A percentile compares a stretch with the other conserved stretches of the same genome.
These are phyloP conservation scores for Tetracladium maxilliforme DNA, from an alignment of 2,329 filamentous ascomycete species.

Conservation along the genomic window DNA sequence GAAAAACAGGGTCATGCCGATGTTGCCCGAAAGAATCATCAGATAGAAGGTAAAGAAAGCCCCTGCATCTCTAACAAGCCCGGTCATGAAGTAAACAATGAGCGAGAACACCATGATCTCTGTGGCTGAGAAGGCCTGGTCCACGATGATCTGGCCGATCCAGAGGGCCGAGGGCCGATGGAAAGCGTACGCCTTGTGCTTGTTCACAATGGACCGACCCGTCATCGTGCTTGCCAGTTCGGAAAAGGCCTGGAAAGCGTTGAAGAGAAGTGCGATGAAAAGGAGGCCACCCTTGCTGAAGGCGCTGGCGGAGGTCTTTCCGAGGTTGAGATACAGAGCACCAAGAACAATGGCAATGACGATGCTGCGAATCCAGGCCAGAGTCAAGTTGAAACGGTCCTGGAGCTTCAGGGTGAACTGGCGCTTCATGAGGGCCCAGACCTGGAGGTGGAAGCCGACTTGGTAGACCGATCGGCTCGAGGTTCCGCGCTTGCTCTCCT, in stretches of 20 bases:
- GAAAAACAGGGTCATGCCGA: constrained; percentile 67
- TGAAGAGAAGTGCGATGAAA: constrained; percentile 70
- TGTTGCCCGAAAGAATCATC: constrained; percentile 52
- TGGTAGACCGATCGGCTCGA: constrained; percentile 64
- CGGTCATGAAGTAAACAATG: constrained; percentile 70
- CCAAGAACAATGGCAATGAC: constrained; percentile 67
- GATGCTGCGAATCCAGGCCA: constrained; percentile 59
- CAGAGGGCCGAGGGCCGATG: constrained; percentile 70
- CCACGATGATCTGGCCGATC: constrained; percentile 71
- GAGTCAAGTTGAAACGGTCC: constrained; percentile 61
- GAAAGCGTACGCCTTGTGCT: constrained; percentile 73
- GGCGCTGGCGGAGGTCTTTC: constrained; percentile 49
- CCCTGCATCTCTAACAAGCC: constrained; percentile 51
- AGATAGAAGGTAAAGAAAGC: constrained; percentile 69
- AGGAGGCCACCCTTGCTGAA: constrained; percentile 73
- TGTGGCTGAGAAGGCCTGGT: constrained; percentile 54
- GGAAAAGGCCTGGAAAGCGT: constrained; percentile 74
- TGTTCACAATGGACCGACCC: constrained; percentile 65
- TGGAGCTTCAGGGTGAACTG: constrained; percentile 80
- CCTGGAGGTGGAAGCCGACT: constrained; percentile 68
- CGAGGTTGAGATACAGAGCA: constrained; percentile 62
- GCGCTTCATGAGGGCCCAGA: constrained; percentile 71
- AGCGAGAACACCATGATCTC: constrained; percentile 61
- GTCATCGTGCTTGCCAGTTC: constrained; percentile 65
- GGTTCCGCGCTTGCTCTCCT: constrained; percentile 64